These are phyloP conservation scores for Streptanthus diversifolius DNA, from an alignment of 345 rosid genomes.

Conservation along the genomic window DNA sequence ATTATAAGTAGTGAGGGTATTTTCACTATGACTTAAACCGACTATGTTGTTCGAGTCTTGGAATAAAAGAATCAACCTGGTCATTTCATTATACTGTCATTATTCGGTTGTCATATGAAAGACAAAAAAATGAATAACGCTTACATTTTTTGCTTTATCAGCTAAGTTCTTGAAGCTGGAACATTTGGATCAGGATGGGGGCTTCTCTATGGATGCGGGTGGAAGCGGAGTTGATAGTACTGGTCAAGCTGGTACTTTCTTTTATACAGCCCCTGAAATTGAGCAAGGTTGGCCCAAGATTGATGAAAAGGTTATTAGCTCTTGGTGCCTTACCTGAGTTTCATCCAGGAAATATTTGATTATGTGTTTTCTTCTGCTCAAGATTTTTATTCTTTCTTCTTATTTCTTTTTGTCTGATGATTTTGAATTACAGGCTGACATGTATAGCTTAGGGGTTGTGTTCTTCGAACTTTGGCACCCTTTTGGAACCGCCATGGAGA, in stretches of 20 bases:
- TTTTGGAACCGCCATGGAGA: slow-evolving; percentile 94
- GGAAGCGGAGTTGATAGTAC: slow-evolving; percentile 85
- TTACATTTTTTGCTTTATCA: slow-evolving; percentile 34
- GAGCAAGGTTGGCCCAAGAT: slow-evolving; percentile 99
- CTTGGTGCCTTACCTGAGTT: slow-evolving; percentile 12
- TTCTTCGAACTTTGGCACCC: slow-evolving; percentile 98
- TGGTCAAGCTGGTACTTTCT: slow-evolving; percentile 92
- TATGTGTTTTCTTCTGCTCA: slow-evolving; percentile 5
- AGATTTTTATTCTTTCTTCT: neutral
- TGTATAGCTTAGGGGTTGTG: slow-evolving; percentile 94
- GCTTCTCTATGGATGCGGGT: slow-evolving; percentile 50
- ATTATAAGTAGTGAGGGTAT: neutral
- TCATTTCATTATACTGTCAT: neutral
- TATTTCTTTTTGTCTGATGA: slow-evolving; percentile 13
- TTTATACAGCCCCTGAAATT: slow-evolving; percentile 97
- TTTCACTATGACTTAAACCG: neutral
- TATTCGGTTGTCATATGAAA: slow-evolving; percentile 5
- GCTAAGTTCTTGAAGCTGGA: slow-evolving; percentile 95
- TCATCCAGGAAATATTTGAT: slow-evolving; percentile 12
- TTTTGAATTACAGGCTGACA: slow-evolving; percentile 68
- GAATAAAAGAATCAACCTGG: neutral
- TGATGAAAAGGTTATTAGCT: slow-evolving; percentile 77
- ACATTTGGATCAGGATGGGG: slow-evolving; percentile 80
- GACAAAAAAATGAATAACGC: neutral
- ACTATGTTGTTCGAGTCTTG: slow-evolving; percentile 1